Evolutionary conservation across 1,284 basidiomycete genomes (phyloP), one percentile per base, ranked within the genome.

Genomic region (Amylostereum chailletii): DNA sequence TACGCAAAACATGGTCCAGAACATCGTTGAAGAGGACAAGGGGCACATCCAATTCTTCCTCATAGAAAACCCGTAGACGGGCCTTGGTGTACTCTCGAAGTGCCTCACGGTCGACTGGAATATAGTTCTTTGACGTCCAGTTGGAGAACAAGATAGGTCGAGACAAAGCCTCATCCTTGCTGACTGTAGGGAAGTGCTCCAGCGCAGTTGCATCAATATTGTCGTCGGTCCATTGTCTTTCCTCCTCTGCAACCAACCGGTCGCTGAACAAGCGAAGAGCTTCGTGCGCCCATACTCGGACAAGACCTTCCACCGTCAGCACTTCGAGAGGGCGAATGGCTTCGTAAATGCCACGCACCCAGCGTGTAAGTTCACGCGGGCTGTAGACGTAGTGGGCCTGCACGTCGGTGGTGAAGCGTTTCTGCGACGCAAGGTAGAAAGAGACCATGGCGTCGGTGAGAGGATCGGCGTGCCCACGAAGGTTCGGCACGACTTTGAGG

Each of bases 341-440:
- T 65, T 98, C 94, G 63, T 96, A 99, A 52, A 99, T 88, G 63
- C 97, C 97, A 56, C 97, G 81, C 42, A 94, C 85, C 96, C 96
- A 99, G 47, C 96, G 83, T 6, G 96, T 99, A 42, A 99, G 82
- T 65, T 99, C 96, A 77, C 96, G 92, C 61, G 96, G 96, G 75
- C 88, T 92, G 77, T 99, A 99, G 45, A 99, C 90, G 66, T 99
- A 99, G 67, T 99, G 97, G 0, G 95, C 96, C 68, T 99, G 96
- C 26, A 86, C 71, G 61, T 99, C 95, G 11, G 94, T 88, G 0
- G 95, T 99, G 70, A 99, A 99, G 7, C 81, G 83, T 58, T 85
- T 86, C 68, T 99, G 95, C 6, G 95, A 98, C 0, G 86, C 88
- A 39, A 94, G 77, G 66, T 96, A 99, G 70, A 99, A 94, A 4